Evolutionary conservation across 257 asterid genomes (phyloP), one percentile per base, ranked within the genome.

Genomic region (Solanum bulbocastanum): DNA sequence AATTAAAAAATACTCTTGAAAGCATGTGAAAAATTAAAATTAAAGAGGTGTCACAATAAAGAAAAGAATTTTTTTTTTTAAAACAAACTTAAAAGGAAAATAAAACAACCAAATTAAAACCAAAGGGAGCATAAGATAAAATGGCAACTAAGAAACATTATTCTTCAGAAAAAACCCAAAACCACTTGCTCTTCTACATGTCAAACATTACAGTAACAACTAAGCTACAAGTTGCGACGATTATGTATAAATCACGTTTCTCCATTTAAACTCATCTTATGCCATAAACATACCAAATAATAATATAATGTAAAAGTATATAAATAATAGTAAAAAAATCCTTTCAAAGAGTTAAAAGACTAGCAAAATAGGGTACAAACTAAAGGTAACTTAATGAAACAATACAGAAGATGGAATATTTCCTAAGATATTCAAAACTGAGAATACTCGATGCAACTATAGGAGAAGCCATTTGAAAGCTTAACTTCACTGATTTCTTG

Each of bases 381-480:
- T 79, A 44, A 76, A 76, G 20, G 84, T 2, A 76, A 40, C 60
- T 76, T 76, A 40, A 76, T 76, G 62, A 40, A 76, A 76, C 84
- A 40, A 79, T 79, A 44, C 66, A 79, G 18, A 49, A 49, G 37
- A 11, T 5, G 27, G 68, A 81, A 81, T 49, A 46, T 35, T 72
- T 86, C 88, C 81, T 60, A 86, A 72, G 42, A 36, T 14, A 32
- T 39, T 66, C 87, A 85, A 85, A 85, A 86, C 62, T 33, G 83
- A 42, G 87, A 30, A 85, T 68, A 49, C 9, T 27, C 20, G 40
- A 27, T 56, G 84, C 71, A 46, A 23, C 82, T 33, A 72, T 49
- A 33, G 65, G 3, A 75, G 71, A 13, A 73, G 22, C 75, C 56
- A 62, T 75, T 33, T 35, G 37, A 72, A 52, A 46, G 44, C 8